Evolutionary conservation across 2,329 filamentous ascomycete species (phyloP).

Genomic region (Blumeriella jaapii): DNA sequence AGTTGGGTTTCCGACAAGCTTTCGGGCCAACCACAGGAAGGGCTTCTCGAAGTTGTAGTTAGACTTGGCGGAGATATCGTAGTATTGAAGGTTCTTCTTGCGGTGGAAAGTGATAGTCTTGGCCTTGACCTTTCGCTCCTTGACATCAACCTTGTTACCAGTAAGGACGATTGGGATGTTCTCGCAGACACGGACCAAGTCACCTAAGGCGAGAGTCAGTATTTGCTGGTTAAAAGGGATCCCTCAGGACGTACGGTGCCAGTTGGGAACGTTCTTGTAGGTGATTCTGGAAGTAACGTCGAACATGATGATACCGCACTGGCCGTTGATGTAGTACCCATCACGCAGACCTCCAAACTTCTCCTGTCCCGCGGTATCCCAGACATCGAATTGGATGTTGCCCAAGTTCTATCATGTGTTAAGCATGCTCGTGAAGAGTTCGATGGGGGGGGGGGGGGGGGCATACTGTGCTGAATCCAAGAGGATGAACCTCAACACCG

Average conservation of each 20-base stretch:
- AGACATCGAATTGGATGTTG: slow-evolving; percentile 96
- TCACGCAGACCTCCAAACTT: slow-evolving; percentile 99
- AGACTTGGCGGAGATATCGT: slow-evolving; percentile 98
- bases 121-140: slow-evolving; percentile 99
- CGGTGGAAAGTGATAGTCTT: slow-evolving; percentile 99
- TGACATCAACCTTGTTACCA: slow-evolving; percentile 99
- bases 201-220: slow-evolving; percentile 46
- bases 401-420: slow-evolving; percentile 63
- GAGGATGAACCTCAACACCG: slow-evolving; percentile 98
- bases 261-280: slow-evolving; percentile 99
- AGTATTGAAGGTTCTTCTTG: slow-evolving; percentile 99
- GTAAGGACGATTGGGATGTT: slow-evolving; percentile 97
- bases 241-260: slow-evolving; percentile 73
- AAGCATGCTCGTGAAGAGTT: slow-evolving; percentile 1
- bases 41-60: slow-evolving; percentile 99
- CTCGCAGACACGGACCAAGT: slow-evolving; percentile 97
- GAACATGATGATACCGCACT: slow-evolving; percentile 99
- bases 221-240: not conserved
- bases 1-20: slow-evolving; percentile 87
- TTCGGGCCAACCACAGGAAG: slow-evolving; percentile 97
- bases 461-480: slow-evolving; percentile 94
- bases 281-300: slow-evolving; percentile 98
- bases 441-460: slow-evolving; percentile 24
- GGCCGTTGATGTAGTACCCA: slow-evolving; percentile 99
- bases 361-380: slow-evolving; percentile 98